Evolutionary conservation across 2,329 filamentous ascomycete genomes (phyloP).

Genomic region (Penicillium sp.): DNA sequence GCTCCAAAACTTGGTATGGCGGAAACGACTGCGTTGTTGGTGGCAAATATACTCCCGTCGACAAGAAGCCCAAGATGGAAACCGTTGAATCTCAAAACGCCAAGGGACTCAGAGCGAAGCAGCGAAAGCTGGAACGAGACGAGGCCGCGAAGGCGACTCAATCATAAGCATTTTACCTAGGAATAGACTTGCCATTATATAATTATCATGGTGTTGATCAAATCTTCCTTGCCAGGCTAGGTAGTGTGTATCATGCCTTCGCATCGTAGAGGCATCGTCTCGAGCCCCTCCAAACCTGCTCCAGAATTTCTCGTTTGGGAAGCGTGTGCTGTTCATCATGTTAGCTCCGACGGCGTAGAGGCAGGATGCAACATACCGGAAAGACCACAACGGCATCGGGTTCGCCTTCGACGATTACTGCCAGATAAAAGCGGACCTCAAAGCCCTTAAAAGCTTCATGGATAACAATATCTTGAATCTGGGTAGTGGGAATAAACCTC

Average conservation of each 20-base stretch:
- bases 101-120: conserved; percentile 57
- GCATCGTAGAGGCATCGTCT: conserved; percentile 79
- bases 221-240: background rate
- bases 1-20: conserved; percentile 61
- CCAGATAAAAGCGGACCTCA: conserved; percentile 84
- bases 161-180: conserved; percentile 8
- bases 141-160: conserved; percentile 15
- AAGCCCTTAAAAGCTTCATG: conserved; percentile 95
- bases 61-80: conserved; percentile 60
- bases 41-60: conserved; percentile 60
- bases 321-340: conserved; percentile 58
- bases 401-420: conserved; percentile 88
- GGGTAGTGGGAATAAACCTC: conserved; percentile 85
- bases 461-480: conserved; percentile 90
- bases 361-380: conserved; percentile 55
- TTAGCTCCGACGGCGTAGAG: conserved; percentile 6
- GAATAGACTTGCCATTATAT: conserved; percentile 2
- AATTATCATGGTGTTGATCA: background rate
- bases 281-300: conserved; percentile 86
- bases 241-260: conserved; percentile 44
- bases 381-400: conserved; percentile 93
- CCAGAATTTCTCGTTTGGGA: conserved; percentile 72
- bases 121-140: conserved; percentile 40
- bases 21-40: conserved; percentile 55
- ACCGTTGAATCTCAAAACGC: conserved; percentile 64